Conservation (phyloP, 2,329 filamentous ascomycete species). For the Pseudonectria foliicola region DNA sequence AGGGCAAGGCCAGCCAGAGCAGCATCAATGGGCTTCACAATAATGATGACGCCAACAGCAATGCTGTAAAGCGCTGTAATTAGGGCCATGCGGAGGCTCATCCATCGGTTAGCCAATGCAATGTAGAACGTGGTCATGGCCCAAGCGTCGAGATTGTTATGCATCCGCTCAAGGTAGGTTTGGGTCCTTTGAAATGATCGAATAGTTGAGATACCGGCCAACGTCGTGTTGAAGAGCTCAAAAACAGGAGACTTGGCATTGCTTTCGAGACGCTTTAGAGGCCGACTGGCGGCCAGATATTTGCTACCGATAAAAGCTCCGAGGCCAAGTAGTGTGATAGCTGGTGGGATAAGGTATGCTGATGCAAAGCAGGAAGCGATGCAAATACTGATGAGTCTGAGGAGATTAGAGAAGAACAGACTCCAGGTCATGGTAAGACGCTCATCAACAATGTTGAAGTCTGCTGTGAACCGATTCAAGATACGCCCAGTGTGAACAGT, state of each 20-base stretch:
- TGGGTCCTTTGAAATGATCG: constrained; percentile 64
- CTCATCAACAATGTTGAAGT: constrained; percentile 69
- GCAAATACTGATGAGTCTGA: constrained; percentile 59
- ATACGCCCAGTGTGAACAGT: constrained; percentile 71
- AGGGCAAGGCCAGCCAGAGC: constrained; percentile 70
- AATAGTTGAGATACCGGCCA: constrained; percentile 70
- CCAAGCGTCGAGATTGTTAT: constrained; percentile 60
- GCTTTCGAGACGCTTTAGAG: constrained; percentile 71
- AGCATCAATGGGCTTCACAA: constrained; percentile 58
- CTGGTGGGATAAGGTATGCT: constrained; percentile 56
- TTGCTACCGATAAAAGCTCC: constrained; percentile 51
- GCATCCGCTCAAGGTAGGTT: constrained; percentile 64
- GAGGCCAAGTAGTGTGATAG: constrained; percentile 48
- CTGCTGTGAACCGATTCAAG: constrained; percentile 70
- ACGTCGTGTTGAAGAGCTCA: constrained; percentile 67
- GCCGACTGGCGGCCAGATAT: constrained; percentile 65
- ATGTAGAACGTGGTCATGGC: constrained; percentile 58
- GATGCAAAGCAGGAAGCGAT: constrained; percentile 63
- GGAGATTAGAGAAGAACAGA: constrained; percentile 51
- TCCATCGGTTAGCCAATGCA: constrained; percentile 71
- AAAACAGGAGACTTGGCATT: constrained; percentile 73
- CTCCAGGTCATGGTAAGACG: constrained; percentile 56
- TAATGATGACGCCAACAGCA: constrained; percentile 57
- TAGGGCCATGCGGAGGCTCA: constrained; percentile 64
- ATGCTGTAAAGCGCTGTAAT: constrained; percentile 63